Conservation (phyloP, 306 rosid species). For the Casuarina cunninghamiana region DNA sequence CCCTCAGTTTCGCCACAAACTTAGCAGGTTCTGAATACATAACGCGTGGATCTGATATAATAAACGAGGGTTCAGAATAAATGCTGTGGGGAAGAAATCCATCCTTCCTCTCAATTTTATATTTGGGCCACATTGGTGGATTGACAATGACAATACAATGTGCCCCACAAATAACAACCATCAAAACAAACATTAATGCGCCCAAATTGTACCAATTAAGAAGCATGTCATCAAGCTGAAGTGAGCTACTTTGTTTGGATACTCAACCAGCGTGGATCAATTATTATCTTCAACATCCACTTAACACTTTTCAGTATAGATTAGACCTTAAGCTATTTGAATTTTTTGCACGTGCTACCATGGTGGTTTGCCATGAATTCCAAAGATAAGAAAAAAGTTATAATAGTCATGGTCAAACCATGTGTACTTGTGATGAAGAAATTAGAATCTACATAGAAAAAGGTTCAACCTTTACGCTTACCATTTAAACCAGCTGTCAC, state of each 20-base stretch:
- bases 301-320: background rate
- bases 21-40: conserved; percentile 90
- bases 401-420: background rate
- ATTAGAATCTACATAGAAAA: background rate
- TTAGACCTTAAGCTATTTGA: background rate
- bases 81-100: background rate
- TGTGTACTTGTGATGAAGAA: background rate
- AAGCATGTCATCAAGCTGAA: background rate
- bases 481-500: conserved; percentile 95
- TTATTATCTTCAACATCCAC: background rate
- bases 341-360: background rate
- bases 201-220: background rate
- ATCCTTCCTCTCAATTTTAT: conserved; percentile 2
- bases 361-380: background rate
- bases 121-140: conserved; percentile 17
- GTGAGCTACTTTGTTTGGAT: background rate
- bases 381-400: background rate
- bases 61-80: conserved; percentile 21
- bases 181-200: background rate
- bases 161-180: background rate
- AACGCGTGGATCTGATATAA: conserved; percentile 82
- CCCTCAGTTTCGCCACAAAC: conserved; percentile 89
- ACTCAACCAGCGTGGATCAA: background rate
- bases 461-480: conserved; percentile 29
- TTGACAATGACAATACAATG: conserved; percentile 24